Base-by-base conservation (phyloP, 768 basidiomycete species). In the Asterophora parasitica region DNA sequence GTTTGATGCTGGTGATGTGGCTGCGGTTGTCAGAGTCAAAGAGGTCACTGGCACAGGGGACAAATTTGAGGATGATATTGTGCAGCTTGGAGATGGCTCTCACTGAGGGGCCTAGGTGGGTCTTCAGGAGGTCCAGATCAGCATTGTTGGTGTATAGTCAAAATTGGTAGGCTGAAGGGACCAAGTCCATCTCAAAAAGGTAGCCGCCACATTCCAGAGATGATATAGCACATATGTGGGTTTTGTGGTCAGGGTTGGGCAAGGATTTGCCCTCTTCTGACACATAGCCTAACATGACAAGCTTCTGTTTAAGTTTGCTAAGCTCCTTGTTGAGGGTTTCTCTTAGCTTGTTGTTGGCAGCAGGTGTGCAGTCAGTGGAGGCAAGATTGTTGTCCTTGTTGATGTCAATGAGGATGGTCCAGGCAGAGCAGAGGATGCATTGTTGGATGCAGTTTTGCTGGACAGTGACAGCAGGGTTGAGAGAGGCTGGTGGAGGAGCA, bases 391-490 rank as follows among this genome's bases (percentile, higher is more conserved):
- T 11, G 3, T 30, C n/a, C n/a, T n/a, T n/a, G n/a, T n/a, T n/a
- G n/a, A n/a, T n/a, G n/a, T n/a, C n/a, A n/a, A n/a, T n/a, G 8
- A 47, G 16, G 12, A 47, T 19, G 2, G 38, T 47, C 11, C 36
- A 28, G 3, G 38, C 36, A 16, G 7, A 15, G 26, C 28, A 19
- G 8, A 39, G 38, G 4, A 47, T 4, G 27, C 38, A 9, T 16
- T 47, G 46, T 13, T 47, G 37, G 1, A 47, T 3, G 4, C 36
- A 16, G 13, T 35, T 46, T 4, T 46, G 45, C 17, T 46, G 35
- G 7, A 10, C 12, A 3, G 27, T n/a, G 13, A 16, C 8, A 7
- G 4, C 1, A 1, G 33, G 32, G 34, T 45, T 36, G 44, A 23
- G 36, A n/a, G 27, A 3, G 26, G 42, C 5, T n/a, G 42, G 42